These are phyloP conservation scores for Sphagnum contortum DNA, from an alignment of 225 moss, liverwort and hornwort genomes.

Conservation along the genomic window DNA sequence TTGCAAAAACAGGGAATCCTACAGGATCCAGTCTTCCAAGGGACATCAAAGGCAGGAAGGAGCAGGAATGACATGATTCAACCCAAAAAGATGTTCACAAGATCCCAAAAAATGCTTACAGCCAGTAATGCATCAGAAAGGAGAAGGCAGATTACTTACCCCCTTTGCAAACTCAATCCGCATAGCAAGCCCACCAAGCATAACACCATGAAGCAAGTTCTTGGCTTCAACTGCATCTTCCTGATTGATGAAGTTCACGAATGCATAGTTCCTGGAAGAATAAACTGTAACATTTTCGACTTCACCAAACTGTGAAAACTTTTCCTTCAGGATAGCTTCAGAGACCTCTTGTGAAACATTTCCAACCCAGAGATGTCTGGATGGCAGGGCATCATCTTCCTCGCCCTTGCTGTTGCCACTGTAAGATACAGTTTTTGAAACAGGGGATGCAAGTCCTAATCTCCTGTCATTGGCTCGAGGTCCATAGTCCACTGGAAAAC, in stretches of 20 bases:
- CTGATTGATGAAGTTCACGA: constrained; percentile 40
- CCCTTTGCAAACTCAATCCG: constrained; percentile 61
- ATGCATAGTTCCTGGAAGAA: constrained; percentile 52
- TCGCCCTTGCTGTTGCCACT: constrained; percentile 17
- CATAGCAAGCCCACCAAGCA: constrained; percentile 46
- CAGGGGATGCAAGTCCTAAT: constrained; percentile 10
- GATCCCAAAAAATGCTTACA: no score
- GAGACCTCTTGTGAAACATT: constrained; percentile 52
- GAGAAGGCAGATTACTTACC: constrained; percentile 17
- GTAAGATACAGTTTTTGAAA: constrained; percentile 4
- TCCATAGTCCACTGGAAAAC: constrained; percentile 41
- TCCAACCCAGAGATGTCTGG: constrained; percentile 59
- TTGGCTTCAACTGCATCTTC: constrained; percentile 43
- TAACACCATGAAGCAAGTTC: constrained; percentile 40
- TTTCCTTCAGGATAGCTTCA: constrained; percentile 32
- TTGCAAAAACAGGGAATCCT: no score
- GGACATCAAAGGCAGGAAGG: no score
- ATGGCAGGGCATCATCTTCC: constrained; percentile 39
- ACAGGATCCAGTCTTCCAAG: no score
- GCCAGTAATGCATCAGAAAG: background rate
- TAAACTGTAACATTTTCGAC: constrained; percentile 58
- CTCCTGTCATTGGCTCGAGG: constrained; percentile 36
- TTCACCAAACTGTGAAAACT: constrained; percentile 29
- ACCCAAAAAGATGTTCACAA: no score
- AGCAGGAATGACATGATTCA: no score